Base-by-base conservation (phyloP, 306 rosid species). In the Malus fusca region DNA sequence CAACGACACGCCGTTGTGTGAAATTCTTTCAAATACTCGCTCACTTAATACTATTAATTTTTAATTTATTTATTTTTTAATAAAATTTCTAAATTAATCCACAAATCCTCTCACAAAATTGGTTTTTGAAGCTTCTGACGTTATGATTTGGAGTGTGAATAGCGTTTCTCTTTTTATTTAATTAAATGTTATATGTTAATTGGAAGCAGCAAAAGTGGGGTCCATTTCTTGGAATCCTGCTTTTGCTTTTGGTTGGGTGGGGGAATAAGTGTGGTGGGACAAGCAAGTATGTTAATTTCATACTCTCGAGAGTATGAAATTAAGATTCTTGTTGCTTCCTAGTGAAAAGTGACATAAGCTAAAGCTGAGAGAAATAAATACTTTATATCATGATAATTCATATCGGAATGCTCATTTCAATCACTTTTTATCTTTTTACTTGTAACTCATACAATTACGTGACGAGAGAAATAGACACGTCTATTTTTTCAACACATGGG, bases 1-100 rank as follows among this genome's bases (percentile, higher is more conserved):
- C 21, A 21, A 53, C 42, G 76, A 73, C 79, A 75, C 79, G 71
- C n/a, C 42, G 25, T n/a, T 35, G 13, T 1, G 66, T 26, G 5
- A 21, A 31, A 44, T 42, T 26, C 37, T 69, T 61, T n/a, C 66
- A 62, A 26, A 51, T 80, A 69, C 76, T 75, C 76, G 83, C 79
- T 71, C 33, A 8, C 37, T 18, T 15, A 55, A 8, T 65, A 5
- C 13, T 3, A 23, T 63, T 17, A 17, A 3, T 11, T 21, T n/a
- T 56, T n/a, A 8, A 21, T n/a, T n/a, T 6, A 21, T 22, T 56
- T 10, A n/a, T 30, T 64, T 65, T 65, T 48, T 4, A 46, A 17
- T 2, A 1, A 46, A 46, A 14, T 46, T 48, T 48, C 15, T 4
- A 14, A 48, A 48, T 48, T 14, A 48, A 18, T 48, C 53, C 53